Percentiles rank a stretch among this genome's conserved stretches.
These are phyloP conservation scores for Parsonsia alboflavescens DNA, from an alignment of 257 asterid genomes.

Conservation along the genomic window DNA sequence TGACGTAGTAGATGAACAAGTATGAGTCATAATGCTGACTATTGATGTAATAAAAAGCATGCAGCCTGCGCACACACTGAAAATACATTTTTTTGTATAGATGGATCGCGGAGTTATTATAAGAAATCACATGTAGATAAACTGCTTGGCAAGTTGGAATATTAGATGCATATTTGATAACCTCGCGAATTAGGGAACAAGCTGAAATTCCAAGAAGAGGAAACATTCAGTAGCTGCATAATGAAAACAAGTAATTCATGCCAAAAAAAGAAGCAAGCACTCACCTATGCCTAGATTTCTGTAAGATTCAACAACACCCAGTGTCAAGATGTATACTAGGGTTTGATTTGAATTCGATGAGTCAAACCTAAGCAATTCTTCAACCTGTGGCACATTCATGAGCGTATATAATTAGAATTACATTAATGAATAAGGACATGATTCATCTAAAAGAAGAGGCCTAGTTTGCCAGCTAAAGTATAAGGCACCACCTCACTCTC, in stretches of 20 bases:
- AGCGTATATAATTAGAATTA: background rate
- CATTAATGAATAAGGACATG: background rate
- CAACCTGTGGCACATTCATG: constrained; percentile 40
- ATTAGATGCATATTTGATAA: constrained; percentile 64
- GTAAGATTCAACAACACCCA: constrained; percentile 87
- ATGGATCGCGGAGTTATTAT: constrained; percentile 84
- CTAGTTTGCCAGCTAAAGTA: constrained; percentile 1
- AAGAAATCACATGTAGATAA: constrained; percentile 93
- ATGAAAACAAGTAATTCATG: constrained; percentile 11
- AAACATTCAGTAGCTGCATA: constrained; percentile 18
- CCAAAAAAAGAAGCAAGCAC: constrained; percentile 15
- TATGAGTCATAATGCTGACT: constrained; percentile 84
- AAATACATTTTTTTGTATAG: constrained; percentile 86
- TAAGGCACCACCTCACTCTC: constrained; percentile 79
- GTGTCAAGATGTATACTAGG: constrained; percentile 72
- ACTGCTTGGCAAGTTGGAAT: constrained; percentile 75
- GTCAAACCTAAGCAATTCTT: constrained; percentile 68
- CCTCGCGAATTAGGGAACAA: constrained; percentile 70
- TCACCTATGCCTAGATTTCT: constrained; percentile 86
- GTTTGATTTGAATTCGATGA: constrained; percentile 67
- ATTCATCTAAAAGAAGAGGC: background rate
- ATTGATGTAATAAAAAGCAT: constrained; percentile 68
- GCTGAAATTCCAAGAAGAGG: constrained; percentile 55
- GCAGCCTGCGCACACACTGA: constrained; percentile 68
- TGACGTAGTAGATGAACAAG: constrained; percentile 90